Conservation (phyloP, 2,329 filamentous ascomycete genomes). For the Cladosporium sp. region DNA sequence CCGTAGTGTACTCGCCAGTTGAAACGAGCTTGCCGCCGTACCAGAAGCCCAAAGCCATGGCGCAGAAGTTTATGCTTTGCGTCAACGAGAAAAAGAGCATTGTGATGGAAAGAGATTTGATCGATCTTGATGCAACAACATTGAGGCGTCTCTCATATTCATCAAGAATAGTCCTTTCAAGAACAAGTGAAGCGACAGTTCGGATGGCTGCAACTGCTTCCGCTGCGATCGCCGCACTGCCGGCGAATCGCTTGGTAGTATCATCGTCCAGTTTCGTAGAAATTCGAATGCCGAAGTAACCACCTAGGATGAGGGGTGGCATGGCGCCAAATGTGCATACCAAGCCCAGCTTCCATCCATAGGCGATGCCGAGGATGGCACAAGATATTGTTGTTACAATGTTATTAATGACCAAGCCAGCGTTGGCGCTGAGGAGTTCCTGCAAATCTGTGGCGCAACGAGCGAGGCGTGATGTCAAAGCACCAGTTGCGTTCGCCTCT, state of each 20-base stretch:
- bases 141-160: conserved; percentile 30
- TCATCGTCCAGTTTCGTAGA: conserved; percentile 36
- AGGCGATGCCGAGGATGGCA: conserved; percentile 35
- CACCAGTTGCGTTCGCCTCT: conserved; percentile 51
- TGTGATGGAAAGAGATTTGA: conserved; percentile 25
- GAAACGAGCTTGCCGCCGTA: conserved; percentile 37
- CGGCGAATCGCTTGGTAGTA: conserved; percentile 33
- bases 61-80: conserved; percentile 36
- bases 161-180: conserved; percentile 33
- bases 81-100: conserved; percentile 35
- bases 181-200: conserved; percentile 37
- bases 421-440: conserved; percentile 51
- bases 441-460: conserved; percentile 53
- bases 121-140: not conserved
- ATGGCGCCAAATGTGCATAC: conserved; percentile 34
- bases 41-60: conserved; percentile 39
- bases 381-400: conserved; percentile 36
- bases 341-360: conserved; percentile 41
- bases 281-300: conserved; percentile 38
- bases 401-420: conserved; percentile 39
- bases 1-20: conserved; percentile 35
- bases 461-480: conserved; percentile 49
- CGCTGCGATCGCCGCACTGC: conserved; percentile 38
- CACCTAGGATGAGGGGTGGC: conserved; percentile 35
- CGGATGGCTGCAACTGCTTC: conserved; percentile 38